A percentile compares a stretch with the other conserved stretches of the same genome.
phyloP scores from a whole-genome alignment of 352 stramenopile genomes.

The Phytopythium chamaehyphon region DNA sequence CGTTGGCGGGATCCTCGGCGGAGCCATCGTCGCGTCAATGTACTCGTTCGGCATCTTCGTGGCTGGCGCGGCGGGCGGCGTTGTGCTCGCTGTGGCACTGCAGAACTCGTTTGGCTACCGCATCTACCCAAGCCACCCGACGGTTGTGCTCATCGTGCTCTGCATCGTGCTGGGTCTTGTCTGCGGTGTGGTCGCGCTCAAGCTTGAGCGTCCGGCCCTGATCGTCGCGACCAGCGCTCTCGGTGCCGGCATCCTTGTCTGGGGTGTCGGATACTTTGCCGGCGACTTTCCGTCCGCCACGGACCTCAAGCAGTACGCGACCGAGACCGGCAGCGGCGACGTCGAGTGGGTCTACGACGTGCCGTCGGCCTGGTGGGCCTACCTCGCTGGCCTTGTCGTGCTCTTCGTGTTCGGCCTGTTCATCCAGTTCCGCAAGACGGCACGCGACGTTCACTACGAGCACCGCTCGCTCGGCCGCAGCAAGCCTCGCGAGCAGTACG shows the following conservation, averaged over 20 bases:
- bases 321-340: constrained; percentile 26
- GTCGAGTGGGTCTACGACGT: constrained; percentile 45
- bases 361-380: constrained; percentile 54
- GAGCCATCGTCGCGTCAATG: constrained; percentile 38
- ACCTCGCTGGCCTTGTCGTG: constrained; percentile 45
- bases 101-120: constrained; percentile 52
- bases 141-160: constrained; percentile 40
- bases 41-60: constrained; percentile 58
- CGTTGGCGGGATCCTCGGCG: constrained; percentile 40
- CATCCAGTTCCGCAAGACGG: constrained; percentile 64
- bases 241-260: constrained; percentile 40
- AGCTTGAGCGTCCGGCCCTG: constrained; percentile 51
- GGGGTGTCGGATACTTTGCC: constrained; percentile 62
- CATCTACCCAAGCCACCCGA: constrained; percentile 49
- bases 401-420: constrained; percentile 47
- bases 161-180: constrained; percentile 36
- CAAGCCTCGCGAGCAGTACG: constrained; percentile 25
- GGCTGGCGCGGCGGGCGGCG: constrained; percentile 39
- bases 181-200: constrained; percentile 30
- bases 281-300: constrained; percentile 47
- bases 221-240: constrained; percentile 51
- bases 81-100: constrained; percentile 47
- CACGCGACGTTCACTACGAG: constrained; percentile 25
- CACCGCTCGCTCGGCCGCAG: constrained; percentile 7
- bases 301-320: constrained; percentile 44